A percentile compares a stretch with the other conserved stretches of the same genome.
Evolutionary conservation across 768 basidiomycete genomes (phyloP).

Genomic region (Agrocybe chaxingu): DNA sequence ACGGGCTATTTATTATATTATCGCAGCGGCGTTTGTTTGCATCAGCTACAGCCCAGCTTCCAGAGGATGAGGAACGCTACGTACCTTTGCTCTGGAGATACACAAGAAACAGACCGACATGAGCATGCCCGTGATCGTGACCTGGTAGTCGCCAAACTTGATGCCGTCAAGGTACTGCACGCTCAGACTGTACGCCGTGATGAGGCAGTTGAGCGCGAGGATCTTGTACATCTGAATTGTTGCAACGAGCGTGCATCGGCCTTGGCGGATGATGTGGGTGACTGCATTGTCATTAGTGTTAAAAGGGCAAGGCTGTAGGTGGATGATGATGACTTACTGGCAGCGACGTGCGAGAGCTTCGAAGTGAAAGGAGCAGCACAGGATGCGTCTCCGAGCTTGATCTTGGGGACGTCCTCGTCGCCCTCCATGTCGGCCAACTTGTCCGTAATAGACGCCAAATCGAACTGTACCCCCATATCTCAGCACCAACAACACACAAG

Average conservation of each 20-base stretch:
- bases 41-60: not conserved
- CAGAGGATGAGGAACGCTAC: slow-evolving; percentile 14
- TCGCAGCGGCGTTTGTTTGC: too few relatives aligned
- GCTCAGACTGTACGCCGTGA: slow-evolving; percentile 96
- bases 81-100: slow-evolving; percentile 93
- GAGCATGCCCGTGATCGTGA: slow-evolving; percentile 93
- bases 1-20: too few relatives aligned
- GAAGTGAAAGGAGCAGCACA: slow-evolving; percentile 99
- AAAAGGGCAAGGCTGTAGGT: too few relatives aligned
- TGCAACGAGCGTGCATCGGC: slow-evolving; percentile 96
- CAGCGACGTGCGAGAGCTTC: slow-evolving; percentile 94
- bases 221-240: slow-evolving; percentile 99
- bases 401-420: slow-evolving; percentile 93
- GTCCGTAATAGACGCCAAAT: slow-evolving; percentile 24
- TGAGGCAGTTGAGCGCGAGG: slow-evolving; percentile 93
- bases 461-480: slow-evolving; percentile 22
- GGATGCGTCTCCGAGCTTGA: slow-evolving; percentile 98
- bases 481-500: slow-evolving; percentile 1
- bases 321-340: slow-evolving; percentile 79
- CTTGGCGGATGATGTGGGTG: slow-evolving; percentile 96
- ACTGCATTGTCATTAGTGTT: too few relatives aligned
- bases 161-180: slow-evolving; percentile 98
- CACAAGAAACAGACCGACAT: slow-evolving; percentile 99
- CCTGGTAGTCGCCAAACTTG: slow-evolving; percentile 99
- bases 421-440: slow-evolving; percentile 87